Evolutionary conservation across 306 rosid genomes (phyloP), one percentile per base, ranked within the genome.

Genomic region (Dalbergia cultrata): DNA sequence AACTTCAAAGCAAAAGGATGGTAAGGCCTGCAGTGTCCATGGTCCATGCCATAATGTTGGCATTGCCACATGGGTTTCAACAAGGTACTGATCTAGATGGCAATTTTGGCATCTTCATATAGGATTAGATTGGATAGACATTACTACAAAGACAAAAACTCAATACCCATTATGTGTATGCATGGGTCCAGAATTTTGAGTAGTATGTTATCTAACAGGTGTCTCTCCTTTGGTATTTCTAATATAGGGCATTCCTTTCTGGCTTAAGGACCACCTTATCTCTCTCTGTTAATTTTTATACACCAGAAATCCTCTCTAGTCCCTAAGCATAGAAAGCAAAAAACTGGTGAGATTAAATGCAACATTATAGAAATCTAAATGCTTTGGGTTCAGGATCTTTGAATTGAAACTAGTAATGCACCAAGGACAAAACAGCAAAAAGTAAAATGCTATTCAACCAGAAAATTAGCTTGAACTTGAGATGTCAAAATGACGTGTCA

Each of bases 51-150:
- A 52, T 26, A 1, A 26, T 26, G 31, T 26, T 26, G 31, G 31
- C 31, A 26, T 57, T 56, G 47, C 75, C 83, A 82, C 86, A 70
- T 54, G 78, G 68, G 64, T 45, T 74, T 34, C 49, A 26, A 59
- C 57, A 60, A 70, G 17, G 54, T 75, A 35, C 16, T 67, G 41
- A 59, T 62, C 59, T 16, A 84, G 35, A 75, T 43, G 60, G 70
- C 79, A 79, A 74, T 75, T 70, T 45, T 58, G 45, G 76, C 78
- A 45, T 72, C 79, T 81, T 61, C 43, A 53, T 19, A 22, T 22
- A 21, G 73, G 70, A 83, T 82, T 64, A 83, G 65, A 57, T 45
- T 85, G 80, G 81, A 87, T 80, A 60, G 17, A 75, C 52, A 67
- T 56, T 54, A 37, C 10, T 80, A 56, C 60, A 85, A 56, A 45